Percentiles rank a stretch among this genome's conserved stretches.
Evolutionary conservation across 2,329 filamentous ascomycete genomes (phyloP).

Genomic region (Elsinoe batatas): DNA sequence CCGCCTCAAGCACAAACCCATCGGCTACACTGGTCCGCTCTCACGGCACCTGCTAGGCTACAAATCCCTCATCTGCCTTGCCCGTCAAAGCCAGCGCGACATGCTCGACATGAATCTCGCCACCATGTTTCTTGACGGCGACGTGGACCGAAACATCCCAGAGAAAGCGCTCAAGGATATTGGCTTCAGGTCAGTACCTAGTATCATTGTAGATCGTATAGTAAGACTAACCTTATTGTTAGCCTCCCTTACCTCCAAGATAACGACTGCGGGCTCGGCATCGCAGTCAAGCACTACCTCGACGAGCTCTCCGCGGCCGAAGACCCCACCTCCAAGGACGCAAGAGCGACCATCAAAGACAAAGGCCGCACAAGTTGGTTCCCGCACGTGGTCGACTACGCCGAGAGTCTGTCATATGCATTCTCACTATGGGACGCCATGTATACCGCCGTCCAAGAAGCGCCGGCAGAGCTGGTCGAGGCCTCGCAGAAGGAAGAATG

Average conservation of each 20-base stretch:
- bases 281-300: conserved; percentile 70
- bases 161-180: conserved; percentile 51
- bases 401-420: conserved; percentile 48
- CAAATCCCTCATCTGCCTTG: conserved; percentile 69
- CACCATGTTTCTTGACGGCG: conserved; percentile 70
- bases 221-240: not conserved
- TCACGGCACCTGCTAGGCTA: conserved; percentile 83
- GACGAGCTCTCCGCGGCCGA: conserved; percentile 56
- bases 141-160: conserved; percentile 54
- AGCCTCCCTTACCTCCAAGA: conserved; percentile 56
- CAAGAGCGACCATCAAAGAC: conserved; percentile 41
- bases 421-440: conserved; percentile 58
- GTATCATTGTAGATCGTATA: conserved; percentile 21
- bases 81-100: conserved; percentile 71
- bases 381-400: conserved; percentile 49
- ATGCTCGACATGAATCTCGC: conserved; percentile 73
- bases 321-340: conserved; percentile 43
- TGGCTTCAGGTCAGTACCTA: conserved; percentile 54
- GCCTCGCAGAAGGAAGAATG: conserved; percentile 43
- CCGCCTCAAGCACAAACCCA: conserved; percentile 69
- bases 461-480: conserved; percentile 38
- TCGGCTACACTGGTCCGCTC: conserved; percentile 88
- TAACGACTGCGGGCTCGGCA: conserved; percentile 65
- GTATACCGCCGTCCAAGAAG: conserved; percentile 48
- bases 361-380: conserved; percentile 50